Evolutionary conservation across 768 basidiomycete genomes (phyloP).

Genomic region (Leucogyrophana mollusca): DNA sequence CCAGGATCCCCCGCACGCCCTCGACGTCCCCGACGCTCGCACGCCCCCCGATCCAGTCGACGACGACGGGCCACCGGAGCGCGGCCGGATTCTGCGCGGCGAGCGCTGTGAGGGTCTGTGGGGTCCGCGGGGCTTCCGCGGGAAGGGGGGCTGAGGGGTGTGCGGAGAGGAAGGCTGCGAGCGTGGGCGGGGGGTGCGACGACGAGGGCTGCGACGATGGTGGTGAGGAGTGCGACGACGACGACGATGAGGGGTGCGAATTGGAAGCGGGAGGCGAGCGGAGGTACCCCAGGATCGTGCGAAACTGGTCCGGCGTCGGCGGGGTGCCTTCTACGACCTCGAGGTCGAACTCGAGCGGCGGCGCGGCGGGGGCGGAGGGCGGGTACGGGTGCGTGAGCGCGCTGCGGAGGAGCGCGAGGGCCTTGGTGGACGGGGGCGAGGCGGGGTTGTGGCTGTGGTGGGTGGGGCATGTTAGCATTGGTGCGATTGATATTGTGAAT

Average conservation of each 20-base stretch:
- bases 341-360: slow-evolving; percentile 67
- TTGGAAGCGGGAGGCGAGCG: slow-evolving; percentile 3
- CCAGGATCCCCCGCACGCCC: slow-evolving; percentile 66
- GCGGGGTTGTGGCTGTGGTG: slow-evolving; percentile 56
- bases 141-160: slow-evolving; percentile 49
- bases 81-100: slow-evolving; percentile 55
- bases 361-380: slow-evolving; percentile 37
- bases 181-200: slow-evolving; percentile 21
- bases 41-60: slow-evolving; percentile 70
- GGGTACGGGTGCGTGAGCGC: slow-evolving; percentile 66
- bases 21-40: slow-evolving; percentile 68
- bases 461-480: neutral
- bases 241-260: slow-evolving; percentile 30
- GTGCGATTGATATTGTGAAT: too few species aligned
- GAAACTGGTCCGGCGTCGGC: slow-evolving; percentile 68
- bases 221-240: slow-evolving; percentile 27
- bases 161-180: slow-evolving; percentile 53
- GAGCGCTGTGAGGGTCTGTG: slow-evolving; percentile 47
- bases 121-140: slow-evolving; percentile 37
- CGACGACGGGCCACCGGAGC: slow-evolving; percentile 78
- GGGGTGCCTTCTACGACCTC: slow-evolving; percentile 64
- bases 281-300: slow-evolving; percentile 64
- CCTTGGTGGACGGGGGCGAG: slow-evolving; percentile 63
- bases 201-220: slow-evolving; percentile 27
- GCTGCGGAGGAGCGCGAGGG: slow-evolving; percentile 56